phyloP scores from a whole-genome alignment of 2,329 filamentous ascomycete genomes.

The Periconia digitata region DNA sequence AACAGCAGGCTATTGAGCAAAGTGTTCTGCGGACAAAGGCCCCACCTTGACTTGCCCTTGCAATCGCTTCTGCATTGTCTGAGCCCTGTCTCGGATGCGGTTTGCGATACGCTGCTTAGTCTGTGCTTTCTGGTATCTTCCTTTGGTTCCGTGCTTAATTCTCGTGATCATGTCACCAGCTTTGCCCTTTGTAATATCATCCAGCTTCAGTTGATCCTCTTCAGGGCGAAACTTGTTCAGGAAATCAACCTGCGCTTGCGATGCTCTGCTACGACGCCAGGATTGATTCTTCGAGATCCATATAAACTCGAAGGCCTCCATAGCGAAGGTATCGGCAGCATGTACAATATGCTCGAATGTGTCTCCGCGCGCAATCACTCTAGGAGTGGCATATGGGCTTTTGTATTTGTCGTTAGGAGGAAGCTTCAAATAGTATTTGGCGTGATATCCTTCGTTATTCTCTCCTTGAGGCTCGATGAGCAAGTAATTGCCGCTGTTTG shows the following conservation, averaged over 20 bases:
- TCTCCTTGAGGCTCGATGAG: conserved; percentile 52
- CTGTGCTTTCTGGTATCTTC: conserved; percentile 51
- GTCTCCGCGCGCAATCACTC: conserved; percentile 64
- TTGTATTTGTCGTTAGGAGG: conserved; percentile 38
- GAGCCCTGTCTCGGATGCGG: conserved; percentile 50
- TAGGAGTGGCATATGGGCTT: conserved; percentile 67
- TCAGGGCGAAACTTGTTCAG: conserved; percentile 66
- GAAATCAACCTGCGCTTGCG: conserved; percentile 63
- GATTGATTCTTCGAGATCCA: conserved; percentile 67
- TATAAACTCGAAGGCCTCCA: conserved; percentile 63
- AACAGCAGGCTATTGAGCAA: not conserved
- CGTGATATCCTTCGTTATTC: conserved; percentile 39
- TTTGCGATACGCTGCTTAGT: conserved; percentile 29
- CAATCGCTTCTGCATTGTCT: conserved; percentile 43
- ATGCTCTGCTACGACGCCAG: conserved; percentile 72
- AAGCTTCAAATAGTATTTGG: conserved; percentile 48
- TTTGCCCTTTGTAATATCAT: conserved; percentile 73
- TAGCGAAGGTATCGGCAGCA: conserved; percentile 80
- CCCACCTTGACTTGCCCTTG: conserved; percentile 53
- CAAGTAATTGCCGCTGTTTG: conserved; percentile 61
- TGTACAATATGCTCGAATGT: conserved; percentile 77
- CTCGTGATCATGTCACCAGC: conserved; percentile 93
- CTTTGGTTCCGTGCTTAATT: conserved; percentile 76
- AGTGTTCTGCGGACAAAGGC: conserved; percentile 32
- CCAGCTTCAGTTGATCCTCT: conserved; percentile 55